These are phyloP conservation scores for Nitzschia inconspicua DNA, from an alignment of 108 stramenopile species.

Conservation along the genomic window DNA sequence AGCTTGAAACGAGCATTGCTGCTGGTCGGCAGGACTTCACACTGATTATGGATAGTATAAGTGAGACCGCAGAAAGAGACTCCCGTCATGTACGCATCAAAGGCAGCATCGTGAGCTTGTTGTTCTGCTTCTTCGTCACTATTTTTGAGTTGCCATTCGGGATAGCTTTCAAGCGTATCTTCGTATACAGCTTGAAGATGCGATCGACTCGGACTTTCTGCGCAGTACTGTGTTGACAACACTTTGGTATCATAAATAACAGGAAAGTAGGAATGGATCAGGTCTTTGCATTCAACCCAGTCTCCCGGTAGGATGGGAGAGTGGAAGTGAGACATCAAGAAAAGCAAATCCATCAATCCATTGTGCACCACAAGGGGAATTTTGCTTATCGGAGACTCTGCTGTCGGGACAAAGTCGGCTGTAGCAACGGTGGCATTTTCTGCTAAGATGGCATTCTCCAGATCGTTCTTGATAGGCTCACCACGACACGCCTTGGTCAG, in stretches of 20 bases:
- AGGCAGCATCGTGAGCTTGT: conserved; percentile 65
- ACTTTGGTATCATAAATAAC: conserved; percentile 75
- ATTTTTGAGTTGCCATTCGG: conserved; percentile 49
- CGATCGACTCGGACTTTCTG: conserved; percentile 7
- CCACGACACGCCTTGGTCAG: conserved; percentile 66
- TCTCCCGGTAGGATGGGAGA: conserved; percentile 41
- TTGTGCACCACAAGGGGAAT: conserved; percentile 83
- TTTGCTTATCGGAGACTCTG: conserved; percentile 16
- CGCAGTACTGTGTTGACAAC: conserved; percentile 54
- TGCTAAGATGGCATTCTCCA: conserved; percentile 18
- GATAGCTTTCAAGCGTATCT: conserved; percentile 23
- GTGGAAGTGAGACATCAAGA: conserved; percentile 79
- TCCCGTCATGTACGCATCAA: conserved; percentile 81
- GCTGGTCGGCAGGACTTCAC: not conserved
- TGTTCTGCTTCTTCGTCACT: conserved; percentile 17
- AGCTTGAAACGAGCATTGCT: conserved; percentile 16
- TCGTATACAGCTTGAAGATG: conserved; percentile 23
- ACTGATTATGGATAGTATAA: conserved; percentile 12
- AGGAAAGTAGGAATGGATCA: conserved; percentile 68
- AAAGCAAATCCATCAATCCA: conserved; percentile 80
- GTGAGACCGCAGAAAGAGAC: conserved; percentile 24
- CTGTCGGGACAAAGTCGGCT: not conserved
- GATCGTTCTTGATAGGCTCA: conserved; percentile 4
- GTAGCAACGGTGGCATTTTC: conserved; percentile 22
- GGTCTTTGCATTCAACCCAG: conserved; percentile 55